Evolutionary conservation across 371 early-diverging fungal species (phyloP).

Genomic region (Entomophthora muscae): DNA sequence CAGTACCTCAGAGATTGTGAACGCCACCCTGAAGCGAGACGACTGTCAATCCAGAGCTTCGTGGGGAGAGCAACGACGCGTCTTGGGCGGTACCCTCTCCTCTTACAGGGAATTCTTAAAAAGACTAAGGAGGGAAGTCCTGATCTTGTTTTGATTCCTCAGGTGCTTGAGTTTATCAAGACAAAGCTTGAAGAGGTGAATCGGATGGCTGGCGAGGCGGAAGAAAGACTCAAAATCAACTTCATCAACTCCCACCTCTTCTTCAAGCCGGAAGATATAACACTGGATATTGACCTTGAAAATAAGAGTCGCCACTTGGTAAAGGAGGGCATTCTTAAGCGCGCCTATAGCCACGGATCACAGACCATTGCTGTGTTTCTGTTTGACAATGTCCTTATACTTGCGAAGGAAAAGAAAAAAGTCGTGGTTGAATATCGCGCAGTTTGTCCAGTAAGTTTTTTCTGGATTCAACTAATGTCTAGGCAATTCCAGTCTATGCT

Average conservation of each 20-base stretch:
- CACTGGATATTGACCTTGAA: not conserved
- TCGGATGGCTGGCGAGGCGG: slow-evolving; percentile 2
- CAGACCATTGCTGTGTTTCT: slow-evolving; percentile 42
- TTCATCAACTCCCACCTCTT: not conserved
- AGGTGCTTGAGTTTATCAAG: slow-evolving; percentile 39
- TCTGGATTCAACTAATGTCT: not conserved
- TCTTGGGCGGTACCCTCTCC: slow-evolving; percentile 70
- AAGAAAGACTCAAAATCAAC: not conserved
- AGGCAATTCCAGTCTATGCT: slow-evolving; percentile 64
- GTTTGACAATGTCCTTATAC: slow-evolving; percentile 68
- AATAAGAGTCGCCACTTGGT: not conserved
- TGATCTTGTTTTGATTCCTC: slow-evolving; percentile 39
- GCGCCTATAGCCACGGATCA: not conserved
- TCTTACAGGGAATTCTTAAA: slow-evolving; percentile 65
- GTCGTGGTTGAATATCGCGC: slow-evolving; percentile 28
- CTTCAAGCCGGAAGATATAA: slow-evolving; percentile 5
- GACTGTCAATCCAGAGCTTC: slow-evolving; percentile 62
- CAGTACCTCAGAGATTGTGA: slow-evolving; percentile 31
- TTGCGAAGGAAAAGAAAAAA: slow-evolving; percentile 44
- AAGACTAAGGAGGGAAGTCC: slow-evolving; percentile 62
- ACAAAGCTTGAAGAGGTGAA: slow-evolving; percentile 25
- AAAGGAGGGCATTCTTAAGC: not conserved
- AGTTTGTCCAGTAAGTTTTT: slow-evolving; percentile 39
- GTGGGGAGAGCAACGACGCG: slow-evolving; percentile 73
- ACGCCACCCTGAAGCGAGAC: slow-evolving; percentile 56